Percentiles rank a stretch among this genome's conserved stretches.
These are phyloP conservation scores for Gossypium ekmanianum DNA, from an alignment of 345 rosid genomes.

Conservation along the genomic window DNA sequence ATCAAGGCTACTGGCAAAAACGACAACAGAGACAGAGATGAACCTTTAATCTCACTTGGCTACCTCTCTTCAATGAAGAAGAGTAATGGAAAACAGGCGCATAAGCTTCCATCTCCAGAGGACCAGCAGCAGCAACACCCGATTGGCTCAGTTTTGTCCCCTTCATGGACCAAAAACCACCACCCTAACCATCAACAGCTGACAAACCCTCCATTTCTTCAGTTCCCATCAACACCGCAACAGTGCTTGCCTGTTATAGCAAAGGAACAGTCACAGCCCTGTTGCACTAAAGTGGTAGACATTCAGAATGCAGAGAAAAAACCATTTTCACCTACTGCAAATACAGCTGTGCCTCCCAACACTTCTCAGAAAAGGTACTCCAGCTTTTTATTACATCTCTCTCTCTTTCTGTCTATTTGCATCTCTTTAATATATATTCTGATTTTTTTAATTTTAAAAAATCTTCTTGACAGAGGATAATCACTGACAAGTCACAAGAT, in stretches of 20 bases:
- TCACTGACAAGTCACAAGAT: slow-evolving; percentile 34
- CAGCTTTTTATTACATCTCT: slow-evolving; percentile 26
- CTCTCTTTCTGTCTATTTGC: neutral
- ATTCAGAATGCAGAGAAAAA: slow-evolving; percentile 48
- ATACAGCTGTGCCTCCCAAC: slow-evolving; percentile 43
- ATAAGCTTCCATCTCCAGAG: slow-evolving; percentile 23
- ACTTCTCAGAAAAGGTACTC: slow-evolving; percentile 68
- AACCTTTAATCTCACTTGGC: slow-evolving; percentile 44
- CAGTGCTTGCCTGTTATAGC: slow-evolving; percentile 36
- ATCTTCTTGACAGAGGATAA: slow-evolving; percentile 30
- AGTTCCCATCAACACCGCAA: slow-evolving; percentile 33
- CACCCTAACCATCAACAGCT: slow-evolving; percentile 16
- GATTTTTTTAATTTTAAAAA: slow-evolving; percentile 7
- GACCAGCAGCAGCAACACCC: slow-evolving; percentile 7
- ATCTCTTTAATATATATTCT: neutral
- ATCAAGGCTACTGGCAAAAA: slow-evolving; percentile 21
- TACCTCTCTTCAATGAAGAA: slow-evolving; percentile 27
- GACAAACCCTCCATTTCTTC: slow-evolving; percentile 34
- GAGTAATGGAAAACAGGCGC: slow-evolving; percentile 21
- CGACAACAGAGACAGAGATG: slow-evolving; percentile 32
- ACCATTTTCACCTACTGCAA: slow-evolving; percentile 41
- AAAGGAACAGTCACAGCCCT: slow-evolving; percentile 45
- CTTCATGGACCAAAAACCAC: slow-evolving; percentile 21
- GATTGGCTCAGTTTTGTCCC: slow-evolving; percentile 23
- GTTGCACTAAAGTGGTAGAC: slow-evolving; percentile 43